A percentile compares a stretch with the other conserved stretches of the same genome.
Evolutionary conservation across 2,329 filamentous ascomycete species (phyloP).

Genomic region (Fusarium sororula): DNA sequence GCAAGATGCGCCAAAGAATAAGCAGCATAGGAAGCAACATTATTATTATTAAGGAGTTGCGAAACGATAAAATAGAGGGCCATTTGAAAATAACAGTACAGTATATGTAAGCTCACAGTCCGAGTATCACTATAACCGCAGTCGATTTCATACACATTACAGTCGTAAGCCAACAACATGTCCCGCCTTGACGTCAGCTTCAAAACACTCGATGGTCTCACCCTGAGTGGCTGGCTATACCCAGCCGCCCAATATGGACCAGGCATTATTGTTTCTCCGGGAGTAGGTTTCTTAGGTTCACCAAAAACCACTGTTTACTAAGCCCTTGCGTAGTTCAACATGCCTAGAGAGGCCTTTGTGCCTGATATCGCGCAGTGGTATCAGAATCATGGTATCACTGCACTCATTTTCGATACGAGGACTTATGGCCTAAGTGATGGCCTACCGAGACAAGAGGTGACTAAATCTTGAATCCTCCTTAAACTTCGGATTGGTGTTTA

Average conservation of each 20-base stretch:
- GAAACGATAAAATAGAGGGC: background rate
- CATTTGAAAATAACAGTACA: background rate
- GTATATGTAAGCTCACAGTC: background rate
- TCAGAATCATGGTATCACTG: background rate
- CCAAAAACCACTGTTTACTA: rapidly evolving
- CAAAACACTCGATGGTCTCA: background rate
- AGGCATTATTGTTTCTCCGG: background rate
- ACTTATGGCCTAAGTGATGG: background rate
- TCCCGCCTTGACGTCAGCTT: background rate
- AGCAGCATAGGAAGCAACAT: rapidly evolving
- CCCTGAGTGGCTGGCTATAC: background rate
- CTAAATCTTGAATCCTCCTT: rapidly evolving
- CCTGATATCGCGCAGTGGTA: background rate
- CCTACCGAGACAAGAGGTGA: background rate
- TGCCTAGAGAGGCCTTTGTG: background rate
- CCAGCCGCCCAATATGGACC: background rate
- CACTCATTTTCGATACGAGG: background rate
- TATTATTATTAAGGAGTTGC: background rate
- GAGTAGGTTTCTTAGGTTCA: background rate
- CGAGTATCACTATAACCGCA: background rate
- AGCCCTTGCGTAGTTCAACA: background rate
- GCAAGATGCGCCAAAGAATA: background rate
- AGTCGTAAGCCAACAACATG: background rate
- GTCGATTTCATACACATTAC: background rate
- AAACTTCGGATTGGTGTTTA: rapidly evolving